Percentiles rank a stretch among this genome's conserved stretches.
Conservation (phyloP, 2,329 filamentous ascomycete genomes). For the Cadophora malorum region DNA sequence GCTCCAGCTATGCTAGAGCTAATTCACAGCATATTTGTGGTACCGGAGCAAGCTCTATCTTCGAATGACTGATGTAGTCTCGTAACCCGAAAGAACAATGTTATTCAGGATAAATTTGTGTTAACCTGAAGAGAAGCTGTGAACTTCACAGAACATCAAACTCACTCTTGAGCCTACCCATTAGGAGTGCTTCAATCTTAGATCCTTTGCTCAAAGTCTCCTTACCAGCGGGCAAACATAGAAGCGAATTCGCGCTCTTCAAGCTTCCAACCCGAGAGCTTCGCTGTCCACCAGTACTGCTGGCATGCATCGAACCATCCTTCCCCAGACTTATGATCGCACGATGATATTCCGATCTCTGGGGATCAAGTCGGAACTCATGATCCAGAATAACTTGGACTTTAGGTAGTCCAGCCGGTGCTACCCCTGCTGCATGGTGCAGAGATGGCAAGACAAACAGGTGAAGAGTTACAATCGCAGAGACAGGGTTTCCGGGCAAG, state of each 20-base stretch:
- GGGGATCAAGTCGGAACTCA: slow-evolving; percentile 75
- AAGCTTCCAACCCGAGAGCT: slow-evolving; percentile 91
- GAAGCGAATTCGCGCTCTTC: slow-evolving; percentile 83
- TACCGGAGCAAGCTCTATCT: not conserved
- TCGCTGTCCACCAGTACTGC: slow-evolving; percentile 86
- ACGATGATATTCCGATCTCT: slow-evolving; percentile 89
- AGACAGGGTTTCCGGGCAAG: slow-evolving; percentile 92
- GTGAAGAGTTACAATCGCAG: slow-evolving; percentile 90
- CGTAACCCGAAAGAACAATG: not conserved
- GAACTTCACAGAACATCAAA: slow-evolving; percentile 35
- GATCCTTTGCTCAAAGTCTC: slow-evolving; percentile 71
- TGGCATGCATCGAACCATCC: slow-evolving; percentile 74
- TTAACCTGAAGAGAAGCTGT: not conserved
- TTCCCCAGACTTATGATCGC: slow-evolving; percentile 70
- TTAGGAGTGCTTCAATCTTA: slow-evolving; percentile 78
- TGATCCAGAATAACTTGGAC: slow-evolving; percentile 76
- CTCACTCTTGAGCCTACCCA: slow-evolving; percentile 56
- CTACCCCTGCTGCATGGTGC: slow-evolving; percentile 75
- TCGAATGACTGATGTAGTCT: not conserved
- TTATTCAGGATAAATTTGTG: not conserved
- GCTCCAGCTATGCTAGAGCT: not conserved
- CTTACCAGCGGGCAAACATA: slow-evolving; percentile 73
- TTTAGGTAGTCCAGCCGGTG: slow-evolving; percentile 71
- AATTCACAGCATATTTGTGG: not conserved
- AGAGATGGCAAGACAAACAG: slow-evolving; percentile 91